Evolutionary conservation across 768 basidiomycete genomes (phyloP), one percentile per base, ranked within the genome.

Genomic region (Paxillus involutus): DNA sequence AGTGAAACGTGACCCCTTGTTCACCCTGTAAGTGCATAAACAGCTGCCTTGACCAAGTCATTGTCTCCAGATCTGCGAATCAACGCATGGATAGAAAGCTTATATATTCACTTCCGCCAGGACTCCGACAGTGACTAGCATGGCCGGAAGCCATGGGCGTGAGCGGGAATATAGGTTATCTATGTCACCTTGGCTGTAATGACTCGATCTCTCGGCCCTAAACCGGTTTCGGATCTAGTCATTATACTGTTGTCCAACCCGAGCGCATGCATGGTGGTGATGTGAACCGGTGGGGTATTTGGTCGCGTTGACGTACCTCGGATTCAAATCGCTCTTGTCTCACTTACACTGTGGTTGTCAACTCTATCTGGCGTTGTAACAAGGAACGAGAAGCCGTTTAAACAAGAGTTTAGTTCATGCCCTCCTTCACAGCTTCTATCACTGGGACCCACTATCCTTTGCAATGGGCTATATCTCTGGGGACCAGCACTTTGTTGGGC

Each of bases 301-400:
- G 37, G 33, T 54, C 56, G 40, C 48, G 55, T 63, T 59, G 59
- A 59, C 62, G 52, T 59, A 53, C 58, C 56, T 19, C 46, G 50
- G 21, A 41, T 35, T 41, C 59, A 44, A 26, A 44, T 33, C 47
- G 55, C 32, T 36, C 30, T 37, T 68, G 66, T 67, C 62, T 67
- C 62, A 63, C 54, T 43, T 4, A 49, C 30, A 47, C 43, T 14
- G 19, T 21, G 16, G 26, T 63, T 19, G 49, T 56, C 47, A 76
- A 72, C 47, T 71, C 83, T 52, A 68, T 84, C 33, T 72, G 71
- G 41, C 41, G 30, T 52, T 44, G 17, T 45, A 52, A 77, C 80
- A 59, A 73, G 57, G 40, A 37, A 30, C 53, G 13, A 39, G 44
- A 29, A 19, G 36, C 53, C 44, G 57, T 55, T 63, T 63, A 56